Base-by-base conservation (phyloP, 768 basidiomycete species). In the Pluteus cervinus region DNA sequence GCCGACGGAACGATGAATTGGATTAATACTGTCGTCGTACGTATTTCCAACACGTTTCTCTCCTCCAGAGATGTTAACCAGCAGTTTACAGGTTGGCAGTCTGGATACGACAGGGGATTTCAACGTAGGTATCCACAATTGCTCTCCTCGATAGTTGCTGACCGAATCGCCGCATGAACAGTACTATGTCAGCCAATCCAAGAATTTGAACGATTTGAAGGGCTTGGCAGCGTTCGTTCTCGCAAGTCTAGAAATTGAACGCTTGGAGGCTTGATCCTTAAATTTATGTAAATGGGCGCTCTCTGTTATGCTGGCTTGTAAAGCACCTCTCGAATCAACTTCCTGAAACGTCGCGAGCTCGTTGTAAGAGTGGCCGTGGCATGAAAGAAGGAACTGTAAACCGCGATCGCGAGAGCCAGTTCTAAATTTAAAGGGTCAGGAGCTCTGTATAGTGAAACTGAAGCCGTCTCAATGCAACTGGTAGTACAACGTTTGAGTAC, bases 241-340 rank as follows among this genome's bases (percentile, higher is more conserved):
- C n/a, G 69, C 69, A 0, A 71, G 69, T 44, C 37, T 69, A 29
- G 69, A 73, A 47, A 59, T 57, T 23, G 68, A 71, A 30, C 51
- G 40, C 37, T 40, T 62, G 17, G 45, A 28, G n/a, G n/a, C n/a
- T n/a, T n/a, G n/a, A n/a, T n/a, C n/a, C n/a, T n/a, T n/a, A n/a
- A n/a, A n/a, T n/a, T n/a, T n/a, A n/a, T n/a, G n/a, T n/a, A n/a
- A n/a, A n/a, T n/a, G n/a, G n/a, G n/a, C n/a, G n/a, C n/a, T n/a
- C n/a, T n/a, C n/a, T n/a, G n/a, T n/a, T n/a, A n/a, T n/a, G n/a
- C n/a, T n/a, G n/a, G n/a, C n/a, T n/a, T n/a, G n/a, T n/a, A n/a
- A n/a, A n/a, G n/a, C n/a, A n/a, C n/a, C n/a, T n/a, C n/a, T n/a
- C n/a, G n/a, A n/a, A n/a, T n/a, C n/a, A n/a, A n/a, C n/a, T n/a